Evolutionary conservation across 148 eudicot species (phyloP), one percentile per base, ranked within the genome.

Genomic region (Vaccinium corymbosum): DNA sequence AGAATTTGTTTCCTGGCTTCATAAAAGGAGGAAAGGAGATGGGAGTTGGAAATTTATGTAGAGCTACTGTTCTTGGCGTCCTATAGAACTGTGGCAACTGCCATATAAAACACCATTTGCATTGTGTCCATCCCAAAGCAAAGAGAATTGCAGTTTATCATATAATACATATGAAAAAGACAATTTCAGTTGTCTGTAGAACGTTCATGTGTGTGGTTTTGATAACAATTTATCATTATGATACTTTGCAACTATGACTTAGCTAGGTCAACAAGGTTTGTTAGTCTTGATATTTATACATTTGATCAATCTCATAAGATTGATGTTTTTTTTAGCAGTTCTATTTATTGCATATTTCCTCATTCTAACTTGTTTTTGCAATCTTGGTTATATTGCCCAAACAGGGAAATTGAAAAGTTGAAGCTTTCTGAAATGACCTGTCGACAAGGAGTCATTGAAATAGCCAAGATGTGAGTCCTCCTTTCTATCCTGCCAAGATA

Each of bases 371-470:
- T 57, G 22, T 48, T 22, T 56, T 27, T 35, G 15, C 11, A 22
- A 57, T 73, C 17, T 74, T 74, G 27, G 78, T 42, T 35, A 19
- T 51, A 61, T 79, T 84, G 52, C 62, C 32, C 81, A 66, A 76
- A 79, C 95, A 95, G 98, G 11, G 98, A 93, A 83, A 95, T 95
- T 80, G 97, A 96, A 79, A 96, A 96, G 89, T 87, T 94, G 90
- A 96, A 94, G 90, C 98, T 96, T 85, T 96, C 98, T 85, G 98
- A 94, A 88, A 94, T 94, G 95, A 87, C 98, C 48, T 96, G 98
- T 88, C 90, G 98, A 85, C 94, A 96, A 96, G 98, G 98, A 22
- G 88, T 92, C 78, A 87, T 96, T 87, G 98, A 95, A 90, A 93
- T 95, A 64, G 98, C 98, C 56, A 95, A 95, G 92, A 95, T 95